Conservation (phyloP, 495 filamentous ascomycete species). For the Hyaloscypha bicolor region DNA sequence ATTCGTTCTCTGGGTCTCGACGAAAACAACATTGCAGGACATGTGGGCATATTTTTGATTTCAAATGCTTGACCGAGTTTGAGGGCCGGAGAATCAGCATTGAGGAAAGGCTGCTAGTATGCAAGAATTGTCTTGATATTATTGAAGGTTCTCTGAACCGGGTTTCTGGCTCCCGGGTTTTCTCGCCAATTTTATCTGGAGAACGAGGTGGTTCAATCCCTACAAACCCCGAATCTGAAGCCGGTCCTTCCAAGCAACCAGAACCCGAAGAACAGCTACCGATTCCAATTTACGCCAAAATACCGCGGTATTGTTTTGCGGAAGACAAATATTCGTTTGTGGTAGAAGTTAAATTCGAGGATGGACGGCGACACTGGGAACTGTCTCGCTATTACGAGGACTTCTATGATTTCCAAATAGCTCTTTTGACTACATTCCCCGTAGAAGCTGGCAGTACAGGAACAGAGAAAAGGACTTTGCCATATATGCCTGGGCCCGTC, state of each 20-base stretch:
- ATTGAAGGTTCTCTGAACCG: too few species aligned
- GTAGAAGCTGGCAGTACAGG: conserved; percentile 87
- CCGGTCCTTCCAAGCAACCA: not conserved
- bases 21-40: too few species aligned
- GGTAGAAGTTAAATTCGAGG: conserved; percentile 87
- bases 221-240: not conserved
- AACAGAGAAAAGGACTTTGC: conserved; percentile 76
- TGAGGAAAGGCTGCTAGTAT: too few species aligned
- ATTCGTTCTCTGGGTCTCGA: too few species aligned
- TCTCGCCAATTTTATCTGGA: too few species aligned
- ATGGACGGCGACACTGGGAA: conserved; percentile 82
- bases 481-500: conserved; percentile 99
- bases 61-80: too few species aligned
- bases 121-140: too few species aligned
- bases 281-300: conserved; percentile 67
- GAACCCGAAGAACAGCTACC: conserved; percentile 42
- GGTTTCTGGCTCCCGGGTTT: too few species aligned
- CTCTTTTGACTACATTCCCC: conserved; percentile 89
- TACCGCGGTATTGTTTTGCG: conserved; percentile 95
- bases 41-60: too few species aligned
- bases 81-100: too few species aligned
- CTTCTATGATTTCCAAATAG: conserved; percentile 98
- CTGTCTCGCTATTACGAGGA: conserved; percentile 93
- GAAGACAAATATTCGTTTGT: conserved; percentile 99
- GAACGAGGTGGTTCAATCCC: too few species aligned